Base-by-base conservation (phyloP, 1,284 basidiomycete genomes). In the Porphyrellus sp. region DNA sequence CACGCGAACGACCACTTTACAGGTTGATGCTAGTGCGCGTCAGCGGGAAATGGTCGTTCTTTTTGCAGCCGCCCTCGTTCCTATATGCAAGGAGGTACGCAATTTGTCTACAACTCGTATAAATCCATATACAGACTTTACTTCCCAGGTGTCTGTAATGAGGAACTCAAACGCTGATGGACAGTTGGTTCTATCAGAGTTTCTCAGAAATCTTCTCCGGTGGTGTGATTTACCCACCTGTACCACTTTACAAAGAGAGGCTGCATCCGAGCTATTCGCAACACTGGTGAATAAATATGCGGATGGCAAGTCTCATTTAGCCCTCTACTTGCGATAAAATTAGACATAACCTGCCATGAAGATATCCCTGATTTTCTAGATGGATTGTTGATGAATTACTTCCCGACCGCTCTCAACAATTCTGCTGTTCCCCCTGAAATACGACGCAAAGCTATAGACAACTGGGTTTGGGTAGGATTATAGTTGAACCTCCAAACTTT, bases 251-350 rank as follows among this genome's bases (percentile, higher is more conserved):
- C 90, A 93, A 67, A 73, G 79, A 51, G 74, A 78, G 24, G 77
- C 83, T 21, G 79, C 76, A 1, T 77, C 82, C 58, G 81, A 88
- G 43, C 63, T 87, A 13, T 72, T 93, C 12, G 77, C 83, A 0
- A 81, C 85, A 1, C 72, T 89, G 24, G 69, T 93, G 20, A 97
- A 97, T 69, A 92, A 93, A 70, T 80, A 82, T 43, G 74, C 76
- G 9, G 74, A 81, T 44, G 82, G 91, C 89, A 46, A 16, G 53
- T 51, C 27, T 51, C 46, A 28, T 41, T 49, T 33, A 41, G 44
- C 43, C 5, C 28, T 13, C 30, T 39, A 23, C 38, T 20, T 41
- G 20, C 8, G 15, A 25, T 9, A n/a, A 30, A 21, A 21, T 25
- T 33, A 35, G 13, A 44, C 42, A 8, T 46, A 23, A 47, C 35